Conservation (phyloP, 768 basidiomycete genomes). For the Tephrocybe sp. region DNA sequence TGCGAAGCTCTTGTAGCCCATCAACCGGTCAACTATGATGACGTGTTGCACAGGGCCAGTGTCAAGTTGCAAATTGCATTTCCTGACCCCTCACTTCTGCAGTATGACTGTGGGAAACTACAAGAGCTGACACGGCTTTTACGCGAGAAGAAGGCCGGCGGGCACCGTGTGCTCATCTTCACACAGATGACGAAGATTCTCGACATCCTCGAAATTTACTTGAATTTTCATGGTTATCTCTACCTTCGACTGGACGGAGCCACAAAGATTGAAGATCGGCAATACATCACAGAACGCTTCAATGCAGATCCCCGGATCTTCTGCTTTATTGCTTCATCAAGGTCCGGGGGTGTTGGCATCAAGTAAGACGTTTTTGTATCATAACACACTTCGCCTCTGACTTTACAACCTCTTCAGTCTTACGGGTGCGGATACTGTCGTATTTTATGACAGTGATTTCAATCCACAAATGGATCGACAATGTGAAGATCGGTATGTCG, state of each 20-base stretch:
- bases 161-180: conserved; percentile 91
- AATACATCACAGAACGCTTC: conserved; percentile 87
- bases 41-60: conserved; percentile 63
- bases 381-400: conserved; percentile 9
- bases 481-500: conserved; percentile 84
- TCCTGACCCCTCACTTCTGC: conserved; percentile 84
- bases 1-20: conserved; percentile 23
- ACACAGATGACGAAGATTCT: conserved; percentile 96
- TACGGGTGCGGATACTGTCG: conserved; percentile 91
- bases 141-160: conserved; percentile 80
- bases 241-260: conserved; percentile 95
- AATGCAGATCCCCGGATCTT: conserved; percentile 77
- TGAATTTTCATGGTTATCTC: conserved; percentile 90
- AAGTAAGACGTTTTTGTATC: conserved; percentile 56
- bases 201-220: conserved; percentile 91
- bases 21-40: conserved; percentile 57
- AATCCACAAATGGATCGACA: conserved; percentile 98
- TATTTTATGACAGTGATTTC: conserved; percentile 98
- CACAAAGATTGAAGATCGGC: conserved; percentile 93
- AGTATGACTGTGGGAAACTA: conserved; percentile 96
- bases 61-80: conserved; percentile 93
- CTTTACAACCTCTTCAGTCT: conserved; percentile 45
- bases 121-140: conserved; percentile 81
- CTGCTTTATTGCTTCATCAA: conserved; percentile 87
- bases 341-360: conserved; percentile 89